Conservation (phyloP, 2,329 filamentous ascomycete species). For the Paecilomyces niveus region DNA sequence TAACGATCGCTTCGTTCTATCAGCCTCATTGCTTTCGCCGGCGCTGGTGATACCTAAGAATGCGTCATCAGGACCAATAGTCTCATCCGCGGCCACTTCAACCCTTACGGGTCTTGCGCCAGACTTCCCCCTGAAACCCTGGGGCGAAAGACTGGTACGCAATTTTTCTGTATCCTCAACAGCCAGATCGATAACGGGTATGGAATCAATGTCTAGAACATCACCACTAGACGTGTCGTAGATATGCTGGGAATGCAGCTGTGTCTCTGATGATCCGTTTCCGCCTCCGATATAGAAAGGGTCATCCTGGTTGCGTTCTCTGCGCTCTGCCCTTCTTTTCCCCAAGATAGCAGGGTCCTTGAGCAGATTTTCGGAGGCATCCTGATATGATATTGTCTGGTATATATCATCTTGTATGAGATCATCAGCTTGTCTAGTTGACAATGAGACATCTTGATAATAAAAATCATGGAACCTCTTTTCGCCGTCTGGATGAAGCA, state of each 20-base stretch:
- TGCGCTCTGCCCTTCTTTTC: conserved; percentile 65
- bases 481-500: conserved; percentile 43
- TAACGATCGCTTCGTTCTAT: conserved; percentile 54
- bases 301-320: conserved; percentile 81
- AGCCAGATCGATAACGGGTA: conserved; percentile 90
- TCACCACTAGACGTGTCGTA: conserved; percentile 64
- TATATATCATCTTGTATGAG: conserved; percentile 13
- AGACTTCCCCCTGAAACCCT: conserved; percentile 21
- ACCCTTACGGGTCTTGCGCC: conserved; percentile 51
- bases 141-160: conserved; percentile 3
- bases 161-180: conserved; percentile 50
- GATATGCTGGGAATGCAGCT: conserved; percentile 74
- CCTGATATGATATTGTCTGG: conserved; percentile 30
- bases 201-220: conserved; percentile 83
- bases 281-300: conserved; percentile 78
- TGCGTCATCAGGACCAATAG: conserved; percentile 44
- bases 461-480: conserved; percentile 32
- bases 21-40: conserved; percentile 11
- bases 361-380: conserved; percentile 27
- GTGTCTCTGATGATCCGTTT: conserved; percentile 51
- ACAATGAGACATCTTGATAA: conserved; percentile 20
- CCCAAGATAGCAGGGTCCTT: conserved; percentile 70
- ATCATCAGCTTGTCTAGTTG: conserved; percentile 15
- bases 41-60: conserved; percentile 38
- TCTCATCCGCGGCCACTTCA: conserved; percentile 67